Evolutionary conservation across 352 stramenopile species (phyloP).

Genomic region (Pythium aquatile): DNA sequence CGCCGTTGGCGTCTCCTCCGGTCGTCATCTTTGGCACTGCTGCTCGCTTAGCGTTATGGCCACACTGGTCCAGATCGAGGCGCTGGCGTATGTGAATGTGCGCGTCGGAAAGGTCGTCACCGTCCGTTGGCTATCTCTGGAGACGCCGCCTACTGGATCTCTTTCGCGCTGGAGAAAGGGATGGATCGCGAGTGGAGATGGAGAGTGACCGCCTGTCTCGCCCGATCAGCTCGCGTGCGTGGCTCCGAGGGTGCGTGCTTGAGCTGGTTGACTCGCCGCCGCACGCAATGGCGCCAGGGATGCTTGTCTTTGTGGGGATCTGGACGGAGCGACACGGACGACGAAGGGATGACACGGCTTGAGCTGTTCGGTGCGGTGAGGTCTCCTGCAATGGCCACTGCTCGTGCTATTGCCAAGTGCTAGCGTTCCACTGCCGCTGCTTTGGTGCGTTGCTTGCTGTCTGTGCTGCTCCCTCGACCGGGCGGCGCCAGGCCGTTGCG

Average conservation of each 20-base stretch:
- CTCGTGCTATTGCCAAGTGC: slow-evolving; percentile 16
- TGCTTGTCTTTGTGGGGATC: slow-evolving; percentile 6
- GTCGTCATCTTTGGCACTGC: slow-evolving; percentile 14
- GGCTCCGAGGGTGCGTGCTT: background rate
- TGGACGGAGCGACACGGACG: background rate
- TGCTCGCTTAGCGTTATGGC: background rate
- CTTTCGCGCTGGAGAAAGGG: background rate
- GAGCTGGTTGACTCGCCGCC: background rate
- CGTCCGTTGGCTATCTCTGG: background rate
- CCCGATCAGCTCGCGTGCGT: background rate
- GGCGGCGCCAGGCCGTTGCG: background rate
- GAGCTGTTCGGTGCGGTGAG: background rate
- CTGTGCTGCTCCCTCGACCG: background rate
- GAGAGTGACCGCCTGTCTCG: background rate
- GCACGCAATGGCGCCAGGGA: background rate
- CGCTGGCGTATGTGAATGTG: background rate
- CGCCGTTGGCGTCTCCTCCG: slow-evolving; percentile 13
- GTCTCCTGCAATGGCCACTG: background rate
- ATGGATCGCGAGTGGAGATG: background rate
- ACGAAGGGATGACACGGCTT: background rate
- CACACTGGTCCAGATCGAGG: background rate
- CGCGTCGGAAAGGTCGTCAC: background rate
- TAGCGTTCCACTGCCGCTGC: background rate
- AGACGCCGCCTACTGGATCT: background rate
- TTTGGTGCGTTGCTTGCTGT: background rate